Percentiles rank a stretch among this genome's conserved stretches.
Evolutionary conservation across 2,329 filamentous ascomycete genomes (phyloP).

Genomic region (Capronia epimyces): DNA sequence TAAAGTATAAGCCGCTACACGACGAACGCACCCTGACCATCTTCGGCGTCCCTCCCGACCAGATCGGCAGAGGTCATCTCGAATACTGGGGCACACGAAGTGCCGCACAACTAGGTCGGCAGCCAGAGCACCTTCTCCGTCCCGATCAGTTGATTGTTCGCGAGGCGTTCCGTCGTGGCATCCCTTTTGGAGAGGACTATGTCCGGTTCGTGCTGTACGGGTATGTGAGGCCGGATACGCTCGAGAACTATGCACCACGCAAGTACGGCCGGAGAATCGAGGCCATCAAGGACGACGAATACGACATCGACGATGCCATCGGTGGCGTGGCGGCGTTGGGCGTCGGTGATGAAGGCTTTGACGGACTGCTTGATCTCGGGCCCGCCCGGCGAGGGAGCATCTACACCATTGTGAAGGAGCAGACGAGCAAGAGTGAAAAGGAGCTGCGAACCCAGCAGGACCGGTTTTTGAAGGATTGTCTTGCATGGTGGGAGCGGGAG

Average conservation of each 20-base stretch:
- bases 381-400: slow-evolving; percentile 11
- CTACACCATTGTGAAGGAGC: slow-evolving; percentile 20
- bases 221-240: slow-evolving; percentile 50
- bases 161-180: slow-evolving; percentile 27
- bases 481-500: slow-evolving; percentile 20
- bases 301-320: slow-evolving; percentile 25
- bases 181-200: slow-evolving; percentile 23
- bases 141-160: slow-evolving; percentile 30
- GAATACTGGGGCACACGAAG: slow-evolving; percentile 52
- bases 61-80: slow-evolving; percentile 50
- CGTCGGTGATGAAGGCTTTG: slow-evolving; percentile 22
- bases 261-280: slow-evolving; percentile 30
- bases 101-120: slow-evolving; percentile 7
- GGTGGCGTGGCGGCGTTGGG: slow-evolving; percentile 24
- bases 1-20: slow-evolving; percentile 44
- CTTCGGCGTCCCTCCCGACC: slow-evolving; percentile 48
- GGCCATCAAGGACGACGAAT: slow-evolving; percentile 21
- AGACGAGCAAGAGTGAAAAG: slow-evolving; percentile 7
- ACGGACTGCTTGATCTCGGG: slow-evolving; percentile 25
- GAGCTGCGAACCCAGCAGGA: slow-evolving; percentile 8
- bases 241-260: slow-evolving; percentile 49
- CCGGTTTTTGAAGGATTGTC: slow-evolving; percentile 11
- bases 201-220: slow-evolving; percentile 48
- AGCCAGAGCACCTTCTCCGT: slow-evolving; percentile 23
- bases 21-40: slow-evolving; percentile 28